phyloP scores from a whole-genome alignment of 169 alveolate genomes.

The Eimeria praecox region DNA sequence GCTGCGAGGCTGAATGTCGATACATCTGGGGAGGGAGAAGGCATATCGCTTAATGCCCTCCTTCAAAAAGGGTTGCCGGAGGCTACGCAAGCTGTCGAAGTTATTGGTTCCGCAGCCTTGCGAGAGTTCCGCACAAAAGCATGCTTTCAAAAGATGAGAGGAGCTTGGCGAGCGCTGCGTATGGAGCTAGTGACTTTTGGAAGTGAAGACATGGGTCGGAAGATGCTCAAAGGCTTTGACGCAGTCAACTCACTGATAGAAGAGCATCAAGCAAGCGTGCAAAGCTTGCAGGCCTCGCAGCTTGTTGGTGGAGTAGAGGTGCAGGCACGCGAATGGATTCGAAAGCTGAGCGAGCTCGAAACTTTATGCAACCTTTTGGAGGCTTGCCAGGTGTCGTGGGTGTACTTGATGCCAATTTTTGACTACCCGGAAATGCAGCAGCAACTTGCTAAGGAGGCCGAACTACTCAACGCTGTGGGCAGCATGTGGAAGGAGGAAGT shows the following conservation, averaged over 20 bases:
- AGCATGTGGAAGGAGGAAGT: conserved; percentile 72
- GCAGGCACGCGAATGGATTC: conserved; percentile 93
- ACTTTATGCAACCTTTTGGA: conserved; percentile 84
- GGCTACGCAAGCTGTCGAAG: conserved; percentile 83
- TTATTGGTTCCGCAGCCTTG: conserved; percentile 82
- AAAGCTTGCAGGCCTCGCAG: conserved; percentile 91
- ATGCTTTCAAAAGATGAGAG: conserved; percentile 72
- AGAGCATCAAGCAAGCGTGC: conserved; percentile 91
- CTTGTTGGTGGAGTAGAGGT: conserved; percentile 90
- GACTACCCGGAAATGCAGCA: conserved; percentile 90
- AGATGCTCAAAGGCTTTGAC: conserved; percentile 90
- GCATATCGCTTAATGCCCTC: conserved; percentile 81
- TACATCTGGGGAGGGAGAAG: neutral
- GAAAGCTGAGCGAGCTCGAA: conserved; percentile 87
- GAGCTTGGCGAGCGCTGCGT: conserved; percentile 45
- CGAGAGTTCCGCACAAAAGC: conserved; percentile 68
- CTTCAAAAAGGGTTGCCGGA: conserved; percentile 82
- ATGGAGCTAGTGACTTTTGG: conserved; percentile 87
- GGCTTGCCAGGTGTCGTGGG: conserved; percentile 88
- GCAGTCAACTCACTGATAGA: conserved; percentile 90
- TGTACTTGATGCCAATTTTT: conserved; percentile 90
- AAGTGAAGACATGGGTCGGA: conserved; percentile 84
- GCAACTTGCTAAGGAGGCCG: conserved; percentile 88
- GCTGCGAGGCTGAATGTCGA: conserved; percentile 18
- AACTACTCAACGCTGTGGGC: conserved; percentile 85